phyloP scores from a whole-genome alignment of 2,329 filamentous ascomycete genomes.

The Alternaria sp. region DNA sequence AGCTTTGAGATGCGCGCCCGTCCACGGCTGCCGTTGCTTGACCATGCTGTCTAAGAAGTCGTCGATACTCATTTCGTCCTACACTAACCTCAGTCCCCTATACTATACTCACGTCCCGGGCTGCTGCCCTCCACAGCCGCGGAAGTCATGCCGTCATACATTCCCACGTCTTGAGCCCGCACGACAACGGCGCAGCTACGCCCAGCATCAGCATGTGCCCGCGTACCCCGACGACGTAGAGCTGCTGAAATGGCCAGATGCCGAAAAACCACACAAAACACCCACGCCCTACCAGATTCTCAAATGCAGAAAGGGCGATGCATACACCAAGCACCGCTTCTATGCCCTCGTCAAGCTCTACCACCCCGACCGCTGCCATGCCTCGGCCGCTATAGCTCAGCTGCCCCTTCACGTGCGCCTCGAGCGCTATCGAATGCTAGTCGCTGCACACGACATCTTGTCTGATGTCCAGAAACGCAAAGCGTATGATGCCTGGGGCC shows the following conservation, averaged over 20 bases:
- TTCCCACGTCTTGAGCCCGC: slow-evolving; percentile 37
- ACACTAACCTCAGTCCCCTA: slow-evolving; percentile 30
- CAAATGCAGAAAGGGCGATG: slow-evolving; percentile 65
- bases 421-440: slow-evolving; percentile 90
- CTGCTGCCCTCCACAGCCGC: slow-evolving; percentile 30
- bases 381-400: slow-evolving; percentile 51
- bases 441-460: slow-evolving; percentile 88
- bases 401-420: slow-evolving; percentile 70
- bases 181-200: slow-evolving; percentile 35
- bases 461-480: slow-evolving; percentile 80
- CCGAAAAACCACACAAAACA: slow-evolving; percentile 48
- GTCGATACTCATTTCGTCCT: slow-evolving; percentile 26
- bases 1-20: slow-evolving; percentile 33
- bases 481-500: slow-evolving; percentile 82
- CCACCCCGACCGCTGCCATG: slow-evolving; percentile 77
- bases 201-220: slow-evolving; percentile 32
- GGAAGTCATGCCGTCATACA: slow-evolving; percentile 52
- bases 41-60: slow-evolving; percentile 51
- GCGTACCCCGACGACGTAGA: slow-evolving; percentile 30
- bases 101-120: slow-evolving; percentile 25
- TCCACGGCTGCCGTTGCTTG: slow-evolving; percentile 28
- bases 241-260: slow-evolving; percentile 45
- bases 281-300: slow-evolving; percentile 95
- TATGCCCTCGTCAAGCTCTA: slow-evolving; percentile 95
- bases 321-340: slow-evolving; percentile 85